A percentile compares a stretch with the other conserved stretches of the same genome.
Evolutionary conservation across 73 alveolate species (phyloP).

Genomic region (Uronychia setigera): DNA sequence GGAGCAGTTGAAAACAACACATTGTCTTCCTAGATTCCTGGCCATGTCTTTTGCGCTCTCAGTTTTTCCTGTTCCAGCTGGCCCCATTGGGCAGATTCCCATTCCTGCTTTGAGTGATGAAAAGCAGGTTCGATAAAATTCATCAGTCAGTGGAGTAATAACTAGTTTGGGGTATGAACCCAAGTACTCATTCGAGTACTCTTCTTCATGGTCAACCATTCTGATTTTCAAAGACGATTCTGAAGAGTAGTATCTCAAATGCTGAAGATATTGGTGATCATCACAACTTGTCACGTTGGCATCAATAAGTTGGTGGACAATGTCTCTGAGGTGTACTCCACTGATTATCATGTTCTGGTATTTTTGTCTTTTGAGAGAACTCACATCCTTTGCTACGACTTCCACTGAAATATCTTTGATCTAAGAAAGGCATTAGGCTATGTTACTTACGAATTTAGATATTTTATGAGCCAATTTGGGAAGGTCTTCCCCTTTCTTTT

Average conservation of each 20-base stretch:
- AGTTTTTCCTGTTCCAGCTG: slow-evolving; percentile 99
- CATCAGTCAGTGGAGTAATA: slow-evolving; percentile 98
- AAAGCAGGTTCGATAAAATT: slow-evolving; percentile 96
- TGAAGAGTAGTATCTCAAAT: slow-evolving; percentile 92
- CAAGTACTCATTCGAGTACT: slow-evolving; percentile 94
- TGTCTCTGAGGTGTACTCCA: slow-evolving; percentile 93
- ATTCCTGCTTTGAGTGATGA: slow-evolving; percentile 94
- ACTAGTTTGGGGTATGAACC: slow-evolving; percentile 95
- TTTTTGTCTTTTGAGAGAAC: too few species aligned
- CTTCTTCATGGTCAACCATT: slow-evolving; percentile 72
- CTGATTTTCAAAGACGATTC: slow-evolving; percentile 73
- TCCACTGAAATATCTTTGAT: too few species aligned
- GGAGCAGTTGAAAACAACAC: slow-evolving; percentile 99
- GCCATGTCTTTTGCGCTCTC: slow-evolving; percentile 99
- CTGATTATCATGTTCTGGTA: slow-evolving; percentile 91
- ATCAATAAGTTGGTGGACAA: slow-evolving; percentile 46
- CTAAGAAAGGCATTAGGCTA: too few species aligned
- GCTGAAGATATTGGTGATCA: slow-evolving; percentile 77
- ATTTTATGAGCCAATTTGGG: too few species aligned
- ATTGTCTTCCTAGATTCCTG: slow-evolving; percentile 98
- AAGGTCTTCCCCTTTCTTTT: too few species aligned
- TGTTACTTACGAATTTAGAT: too few species aligned
- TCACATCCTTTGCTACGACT: too few species aligned
- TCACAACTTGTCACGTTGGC: slow-evolving; percentile 49
- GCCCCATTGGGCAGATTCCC: slow-evolving; percentile 99